Base-by-base conservation (phyloP, 495 filamentous ascomycete species). In the Schizothecium vesticola region DNA sequence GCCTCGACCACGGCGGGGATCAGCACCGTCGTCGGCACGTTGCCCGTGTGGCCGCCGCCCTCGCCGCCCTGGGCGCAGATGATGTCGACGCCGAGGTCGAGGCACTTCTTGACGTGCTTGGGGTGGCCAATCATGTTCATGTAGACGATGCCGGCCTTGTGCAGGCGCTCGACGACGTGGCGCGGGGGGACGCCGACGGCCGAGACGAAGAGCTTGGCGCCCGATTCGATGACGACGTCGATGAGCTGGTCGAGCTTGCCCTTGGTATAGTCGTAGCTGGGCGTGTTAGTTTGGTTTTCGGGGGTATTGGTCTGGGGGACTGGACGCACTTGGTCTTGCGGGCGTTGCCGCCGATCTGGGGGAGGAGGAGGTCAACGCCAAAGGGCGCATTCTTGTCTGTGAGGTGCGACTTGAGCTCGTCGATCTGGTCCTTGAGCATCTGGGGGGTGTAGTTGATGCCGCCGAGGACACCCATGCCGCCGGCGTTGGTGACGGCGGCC, bases 111-210 rank as follows among this genome's bases (percentile, higher is more conserved):
- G 61, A 97, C 94, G 83, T 99, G 95, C 87, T 99, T 99, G 71
- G 96, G 96, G 86, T 98, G 95, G 66, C 94, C 95, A 78, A 99
- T 96, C 95, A 99, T 99, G 88, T 99, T 99, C 95, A 99, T 99
- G 87, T 94, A 97, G 65, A 96, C 85, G 69, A 99, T 85, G 65
- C 94, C 94, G 75, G 87, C 83, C 70, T 87, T 86, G 86, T 99
- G 95, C 36, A 99, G 88, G 70, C 84, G 88, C 60, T 98, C 92
- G 69, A 99, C 95, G 68, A 97, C 89, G 67, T 86, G 80, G 77
- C 91, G 91, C 64, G 96, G 94, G 26, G 95, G 93, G 7, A 99
- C 90, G 79, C 95, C 95, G 78, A 99, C 92, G 76, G 95, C 95
- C 71, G 91, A 96, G 75, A 99, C 96, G 81, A 99, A 99, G 65